Base-by-base conservation (phyloP, 148 eudicot genomes). In the Salicornia ramosissima region DNA sequence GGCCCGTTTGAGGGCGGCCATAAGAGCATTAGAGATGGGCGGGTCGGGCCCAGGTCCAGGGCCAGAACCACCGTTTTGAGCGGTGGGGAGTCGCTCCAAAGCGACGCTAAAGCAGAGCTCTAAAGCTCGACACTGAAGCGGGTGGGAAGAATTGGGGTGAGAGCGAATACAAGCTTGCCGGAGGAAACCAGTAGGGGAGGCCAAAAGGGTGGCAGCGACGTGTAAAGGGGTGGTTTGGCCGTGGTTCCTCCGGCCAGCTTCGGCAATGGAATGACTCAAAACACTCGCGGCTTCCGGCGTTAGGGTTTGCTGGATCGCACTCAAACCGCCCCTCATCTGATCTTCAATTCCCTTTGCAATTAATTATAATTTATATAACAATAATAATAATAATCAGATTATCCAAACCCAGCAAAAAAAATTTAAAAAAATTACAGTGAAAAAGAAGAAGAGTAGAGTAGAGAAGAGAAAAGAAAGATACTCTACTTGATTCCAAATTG, bases 41-140 rank as follows among this genome's bases (percentile, higher is more conserved):
- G 94, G 94, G 47, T 88, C 91, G 15, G 65, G 34, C 52, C 65
- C 75, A 18, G 74, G 30, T 1, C 50, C 18, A 12, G 58, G 21
- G 13, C 28, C 49, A 19, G 50, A 12, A 15, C 72, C 34, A 6
- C 62, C 56, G 19, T 40, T 29, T 7, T 79, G 86, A 30, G 86
- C 75, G 13, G 97, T 80, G 16, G 96, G 92, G 13, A 93, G 82
- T 18, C 96, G 85, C 21, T 93, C 98, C 1, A 93, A 79, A 0
- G 98, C 98, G 0, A 93, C 98, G 70, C 90, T 86, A 78, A 93
- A 93, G 78, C 98, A 93, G 33, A 93, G 86, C 89, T 93, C 98
- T 2, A 93, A 71, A 1, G 98, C 98, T 1, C 98, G 64, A 64
- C 96, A 93, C 92, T 93, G 98, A 6, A 93, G 84, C 0, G 98